Evolutionary conservation across 371 early-diverging fungal genomes (phyloP), one percentile per base, ranked within the genome.

Genomic region (Circinella minor): DNA sequence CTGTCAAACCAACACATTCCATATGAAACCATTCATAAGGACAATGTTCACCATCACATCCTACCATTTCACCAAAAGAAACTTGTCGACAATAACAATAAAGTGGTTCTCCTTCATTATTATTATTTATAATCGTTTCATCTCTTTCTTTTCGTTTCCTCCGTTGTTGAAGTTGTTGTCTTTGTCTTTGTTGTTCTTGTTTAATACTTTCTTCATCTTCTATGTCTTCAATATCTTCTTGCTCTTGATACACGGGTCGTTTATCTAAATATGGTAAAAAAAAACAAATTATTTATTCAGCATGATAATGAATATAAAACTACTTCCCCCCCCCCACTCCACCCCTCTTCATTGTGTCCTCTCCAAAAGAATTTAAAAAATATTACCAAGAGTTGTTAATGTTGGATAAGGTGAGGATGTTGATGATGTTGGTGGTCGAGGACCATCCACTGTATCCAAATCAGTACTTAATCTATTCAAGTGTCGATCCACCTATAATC

Each of bases 41-140:
- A 66, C 91, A 91, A 48, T 86, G 92, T 73, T 94, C 93, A 57
- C 94, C 93, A 78, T 98, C 98, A 71, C 98, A 98, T 14, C 92
- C 98, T 63, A 98, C 94, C 99, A 98, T 98, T 67, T 96, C 95
- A 14, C 99, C 99, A 78, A 88, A 98, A n/a, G 96, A 96, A 8
- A 98, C 96, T 77, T 96, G 95, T 59, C 92, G 88, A 73, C 98
- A 98, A 68, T 91, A 92, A 74, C 98, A 98, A 77, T 98, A 98
- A 0, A 89, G 83, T 27, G 96, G 96, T 74, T 98, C 98, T 69
- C 95, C 74, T 39, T 74, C 70, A 43, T 63, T 71, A 38, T 79
- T 74, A 11, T 11, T 11, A 43, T 43, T 43, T 43, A 11, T 11
- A 43, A 9, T 43, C 20, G 67, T 63, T 5, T 70, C 70, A 57